Evolutionary conservation across 257 asterid species (phyloP).

Genomic region (Ilex asprella): DNA sequence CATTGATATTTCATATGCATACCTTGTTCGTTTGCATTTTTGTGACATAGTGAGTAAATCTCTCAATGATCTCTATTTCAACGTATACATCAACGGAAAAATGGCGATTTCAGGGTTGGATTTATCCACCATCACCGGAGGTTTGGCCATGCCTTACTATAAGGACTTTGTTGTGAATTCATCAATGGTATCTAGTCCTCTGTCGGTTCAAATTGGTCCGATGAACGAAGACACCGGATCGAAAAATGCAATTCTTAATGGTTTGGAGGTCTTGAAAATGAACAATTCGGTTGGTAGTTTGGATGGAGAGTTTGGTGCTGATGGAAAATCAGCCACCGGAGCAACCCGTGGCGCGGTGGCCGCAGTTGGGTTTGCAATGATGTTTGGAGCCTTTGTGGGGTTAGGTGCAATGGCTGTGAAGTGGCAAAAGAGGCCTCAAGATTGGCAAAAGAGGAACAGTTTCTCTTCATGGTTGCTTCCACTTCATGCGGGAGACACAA

Average conservation of each 20-base stretch:
- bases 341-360: slow-evolving; percentile 55
- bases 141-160: slow-evolving; percentile 28
- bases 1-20: slow-evolving; percentile 51
- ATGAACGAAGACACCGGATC: slow-evolving; percentile 27
- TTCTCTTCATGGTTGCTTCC: slow-evolving; percentile 95
- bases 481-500: slow-evolving; percentile 48
- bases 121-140: slow-evolving; percentile 23
- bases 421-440: slow-evolving; percentile 92
- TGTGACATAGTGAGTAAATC: slow-evolving; percentile 79
- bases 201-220: slow-evolving; percentile 31
- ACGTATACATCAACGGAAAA: slow-evolving; percentile 65
- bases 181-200: slow-evolving; percentile 23
- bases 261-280: slow-evolving; percentile 35
- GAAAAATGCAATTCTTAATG: slow-evolving; percentile 37
- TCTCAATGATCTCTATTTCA: slow-evolving; percentile 71
- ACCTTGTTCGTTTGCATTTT: slow-evolving; percentile 78
- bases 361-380: slow-evolving; percentile 90
- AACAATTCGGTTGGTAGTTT: slow-evolving; percentile 40
- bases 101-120: slow-evolving; percentile 47
- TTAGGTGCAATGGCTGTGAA: slow-evolving; percentile 88
- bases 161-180: slow-evolving; percentile 37
- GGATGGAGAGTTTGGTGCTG: slow-evolving; percentile 35
- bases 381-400: slow-evolving; percentile 87
- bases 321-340: slow-evolving; percentile 15
- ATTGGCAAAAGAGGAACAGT: slow-evolving; percentile 72